A percentile compares a stretch with the other conserved stretches of the same genome.
Conservation (phyloP, 2,329 filamentous ascomycete genomes). For the Metarhizium robertsii region DNA sequence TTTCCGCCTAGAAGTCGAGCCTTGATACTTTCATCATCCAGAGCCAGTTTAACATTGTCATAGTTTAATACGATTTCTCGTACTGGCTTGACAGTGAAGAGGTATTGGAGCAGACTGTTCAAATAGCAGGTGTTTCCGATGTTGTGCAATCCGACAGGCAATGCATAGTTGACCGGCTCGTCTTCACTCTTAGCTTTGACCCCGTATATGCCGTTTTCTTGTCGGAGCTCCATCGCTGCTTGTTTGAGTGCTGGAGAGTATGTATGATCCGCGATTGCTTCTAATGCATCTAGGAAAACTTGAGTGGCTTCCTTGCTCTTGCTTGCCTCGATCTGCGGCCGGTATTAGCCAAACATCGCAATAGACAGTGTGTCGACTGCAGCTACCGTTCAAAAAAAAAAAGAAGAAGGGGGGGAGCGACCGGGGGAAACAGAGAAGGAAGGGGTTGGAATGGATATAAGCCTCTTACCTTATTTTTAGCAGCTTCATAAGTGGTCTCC, state of each 20-base stretch:
- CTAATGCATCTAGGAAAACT: slow-evolving; percentile 24
- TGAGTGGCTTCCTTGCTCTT: slow-evolving; percentile 18
- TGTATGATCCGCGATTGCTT: slow-evolving; percentile 23
- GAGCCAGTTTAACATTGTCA: slow-evolving; percentile 58
- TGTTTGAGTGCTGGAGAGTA: slow-evolving; percentile 15
- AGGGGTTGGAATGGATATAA: background rate
- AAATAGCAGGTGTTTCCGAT: slow-evolving; percentile 98
- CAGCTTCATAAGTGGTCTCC: slow-evolving; percentile 14
- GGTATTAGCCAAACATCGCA: background rate
- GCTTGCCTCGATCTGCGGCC: slow-evolving; percentile 15
- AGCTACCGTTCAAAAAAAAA: background rate
- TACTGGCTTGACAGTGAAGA: slow-evolving; percentile 79
- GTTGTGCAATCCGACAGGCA: slow-evolving; percentile 82
- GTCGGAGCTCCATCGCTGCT: slow-evolving; percentile 15
- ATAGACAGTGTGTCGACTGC: background rate
- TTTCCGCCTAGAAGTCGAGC: slow-evolving; percentile 66
- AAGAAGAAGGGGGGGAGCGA: background rate
- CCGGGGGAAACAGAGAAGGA: background rate
- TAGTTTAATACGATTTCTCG: slow-evolving; percentile 73
- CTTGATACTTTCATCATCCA: slow-evolving; percentile 52
- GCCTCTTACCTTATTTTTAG: slow-evolving; percentile 19
- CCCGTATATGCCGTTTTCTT: slow-evolving; percentile 8
- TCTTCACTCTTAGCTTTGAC: slow-evolving; percentile 4
- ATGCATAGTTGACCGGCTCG: slow-evolving; percentile 31
- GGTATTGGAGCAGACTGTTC: slow-evolving; percentile 92